Conservation (phyloP, 108 stramenopile genomes). For the Chaetoceros muelleri region DNA sequence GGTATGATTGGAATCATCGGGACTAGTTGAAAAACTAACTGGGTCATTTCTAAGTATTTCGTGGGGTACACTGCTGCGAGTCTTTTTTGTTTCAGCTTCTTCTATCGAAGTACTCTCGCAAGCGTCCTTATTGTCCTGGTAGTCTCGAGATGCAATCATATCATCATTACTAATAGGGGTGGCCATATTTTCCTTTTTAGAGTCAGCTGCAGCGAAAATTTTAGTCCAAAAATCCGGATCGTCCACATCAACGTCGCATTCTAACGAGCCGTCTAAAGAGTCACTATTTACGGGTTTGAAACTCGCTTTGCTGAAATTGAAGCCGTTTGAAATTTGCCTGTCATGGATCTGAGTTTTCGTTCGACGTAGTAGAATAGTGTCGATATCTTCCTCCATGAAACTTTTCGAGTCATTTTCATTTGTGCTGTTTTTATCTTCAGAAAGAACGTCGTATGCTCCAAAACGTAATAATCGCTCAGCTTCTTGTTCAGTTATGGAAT, state of each 20-base stretch:
- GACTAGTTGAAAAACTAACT: no score
- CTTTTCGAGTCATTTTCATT: constrained; percentile 47
- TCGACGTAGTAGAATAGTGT: constrained; percentile 71
- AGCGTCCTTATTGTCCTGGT: constrained; percentile 73
- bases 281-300: constrained; percentile 81
- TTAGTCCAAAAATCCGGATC: constrained; percentile 92
- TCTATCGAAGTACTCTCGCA: constrained; percentile 54
- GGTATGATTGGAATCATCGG: no score
- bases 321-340: constrained; percentile 54
- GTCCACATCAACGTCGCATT: constrained; percentile 76
- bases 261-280: constrained; percentile 24
- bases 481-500: constrained; percentile 53
- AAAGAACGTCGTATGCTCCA: constrained; percentile 80
- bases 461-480: constrained; percentile 72
- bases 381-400: constrained; percentile 87
- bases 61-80: no score
- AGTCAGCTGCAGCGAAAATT: constrained; percentile 63
- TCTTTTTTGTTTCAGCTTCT: no score
- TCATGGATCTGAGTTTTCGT: constrained; percentile 51
- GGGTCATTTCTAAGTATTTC: no score
- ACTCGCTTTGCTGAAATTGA: constrained; percentile 75
- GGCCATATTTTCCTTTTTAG: constrained; percentile 59
- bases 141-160: constrained; percentile 60
- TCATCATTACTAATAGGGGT: constrained; percentile 69
- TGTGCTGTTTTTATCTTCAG: constrained; percentile 54